These are phyloP conservation scores for Diddensiella transvaalensis DNA, from an alignment of 805 yeast species.

Conservation along the genomic window DNA sequence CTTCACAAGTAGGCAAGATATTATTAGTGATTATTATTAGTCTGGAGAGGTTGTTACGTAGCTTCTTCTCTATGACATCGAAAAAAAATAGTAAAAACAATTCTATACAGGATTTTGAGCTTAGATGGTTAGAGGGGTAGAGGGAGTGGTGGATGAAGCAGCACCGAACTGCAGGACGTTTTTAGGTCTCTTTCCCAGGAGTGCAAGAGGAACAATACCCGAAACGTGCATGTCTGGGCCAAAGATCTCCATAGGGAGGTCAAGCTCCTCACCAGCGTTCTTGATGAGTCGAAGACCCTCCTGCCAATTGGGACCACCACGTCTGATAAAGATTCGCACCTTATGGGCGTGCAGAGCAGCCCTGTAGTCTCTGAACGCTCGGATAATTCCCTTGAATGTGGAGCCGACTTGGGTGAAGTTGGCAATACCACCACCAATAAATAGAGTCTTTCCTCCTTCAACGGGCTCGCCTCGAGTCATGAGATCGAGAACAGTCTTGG, in stretches of 20 bases:
- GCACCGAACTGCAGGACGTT: slow-evolving; percentile 40
- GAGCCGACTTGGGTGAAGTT: slow-evolving; percentile 47
- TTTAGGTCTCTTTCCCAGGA: slow-evolving; percentile 39
- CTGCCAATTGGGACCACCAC: slow-evolving; percentile 50
- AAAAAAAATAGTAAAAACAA: too few relatives aligned
- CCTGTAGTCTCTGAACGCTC: slow-evolving; percentile 44
- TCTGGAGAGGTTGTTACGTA: too few relatives aligned
- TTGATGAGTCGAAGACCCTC: slow-evolving; percentile 44
- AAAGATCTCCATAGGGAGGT: slow-evolving; percentile 44
- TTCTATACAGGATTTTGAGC: too few relatives aligned
- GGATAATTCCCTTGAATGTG: slow-evolving; percentile 47
- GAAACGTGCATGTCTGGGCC: slow-evolving; percentile 52
- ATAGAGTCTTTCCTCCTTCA: slow-evolving; percentile 41
- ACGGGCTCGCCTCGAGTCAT: slow-evolving; percentile 41
- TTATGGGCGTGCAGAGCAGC: slow-evolving; percentile 37
- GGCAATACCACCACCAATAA: slow-evolving; percentile 48
- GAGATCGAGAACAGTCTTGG: slow-evolving; percentile 44
- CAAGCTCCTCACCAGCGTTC: slow-evolving; percentile 43
- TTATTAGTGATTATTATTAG: too few relatives aligned
- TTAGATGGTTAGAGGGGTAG: slow-evolving; percentile 28
- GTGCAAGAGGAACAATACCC: slow-evolving; percentile 45
- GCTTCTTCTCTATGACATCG: too few relatives aligned
- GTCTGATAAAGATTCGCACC: slow-evolving; percentile 42
- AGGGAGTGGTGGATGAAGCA: slow-evolving; percentile 27
- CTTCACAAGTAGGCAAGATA: too few relatives aligned